A percentile compares a stretch with the other conserved stretches of the same genome.
phyloP scores from a whole-genome alignment of 169 alveolate genomes.

The Cryptosporidium ubiquitum region DNA sequence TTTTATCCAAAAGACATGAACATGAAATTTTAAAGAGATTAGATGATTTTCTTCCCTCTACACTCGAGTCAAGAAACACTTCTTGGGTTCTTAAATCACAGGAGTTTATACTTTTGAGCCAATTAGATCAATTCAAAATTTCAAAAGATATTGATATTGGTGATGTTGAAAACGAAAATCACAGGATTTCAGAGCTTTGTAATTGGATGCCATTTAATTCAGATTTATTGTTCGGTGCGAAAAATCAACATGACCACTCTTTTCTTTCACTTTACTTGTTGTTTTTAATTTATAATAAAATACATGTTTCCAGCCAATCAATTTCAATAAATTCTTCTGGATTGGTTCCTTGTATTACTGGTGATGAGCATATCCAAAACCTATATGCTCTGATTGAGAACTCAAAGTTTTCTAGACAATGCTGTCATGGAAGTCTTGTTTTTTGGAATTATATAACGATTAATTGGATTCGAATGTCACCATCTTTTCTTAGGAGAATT shows the following conservation, averaged over 20 bases:
- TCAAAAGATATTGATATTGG: background rate
- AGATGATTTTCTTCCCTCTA: constrained; percentile 13
- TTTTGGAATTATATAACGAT: constrained; percentile 64
- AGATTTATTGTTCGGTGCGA: constrained; percentile 7
- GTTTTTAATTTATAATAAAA: constrained; percentile 31
- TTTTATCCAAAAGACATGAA: background rate
- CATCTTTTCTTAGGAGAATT: constrained; percentile 32
- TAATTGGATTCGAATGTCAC: constrained; percentile 55
- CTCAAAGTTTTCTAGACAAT: constrained; percentile 8
- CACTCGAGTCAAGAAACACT: background rate
- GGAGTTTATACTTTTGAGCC: background rate
- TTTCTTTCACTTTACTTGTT: constrained; percentile 43
- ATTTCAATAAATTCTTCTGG: background rate
- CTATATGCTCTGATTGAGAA: constrained; percentile 2
- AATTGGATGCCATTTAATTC: constrained; percentile 5
- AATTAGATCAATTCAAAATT: background rate
- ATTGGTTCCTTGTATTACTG: constrained; percentile 46
- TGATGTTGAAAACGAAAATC: background rate
- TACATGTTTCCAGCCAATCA: background rate
- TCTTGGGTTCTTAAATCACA: constrained; percentile 58
- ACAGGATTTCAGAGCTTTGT: background rate
- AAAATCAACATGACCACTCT: constrained; percentile 17
- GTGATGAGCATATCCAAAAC: constrained; percentile 56
- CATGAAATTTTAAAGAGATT: background rate
- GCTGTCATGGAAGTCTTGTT: constrained; percentile 24